Base-by-base conservation (phyloP, 257 asterid species). In the Henckelia pumila region DNA sequence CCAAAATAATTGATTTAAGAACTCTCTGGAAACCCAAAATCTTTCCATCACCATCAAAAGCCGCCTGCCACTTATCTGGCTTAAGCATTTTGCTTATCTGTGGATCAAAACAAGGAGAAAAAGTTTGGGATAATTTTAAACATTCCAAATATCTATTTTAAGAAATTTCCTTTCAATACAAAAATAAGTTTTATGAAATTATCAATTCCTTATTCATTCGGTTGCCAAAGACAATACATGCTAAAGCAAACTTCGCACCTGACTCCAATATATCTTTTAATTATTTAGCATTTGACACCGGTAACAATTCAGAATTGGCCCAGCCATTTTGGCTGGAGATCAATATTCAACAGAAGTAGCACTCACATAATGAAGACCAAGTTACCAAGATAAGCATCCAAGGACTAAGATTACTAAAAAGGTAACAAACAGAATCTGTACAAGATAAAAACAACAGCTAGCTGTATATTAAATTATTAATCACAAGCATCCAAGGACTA, bases 51-150 rank as follows among this genome's bases (percentile, higher is more conserved):
- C 78, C 56, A 67, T 90, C 96, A 74, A 93, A 93, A 67, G 87
- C 83, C 6, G 99, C 77, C 78, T 86, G 96, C 99, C 99, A 93
- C 86, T 89, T 93, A 40, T 88, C 97, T 62, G 94, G 97, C 88
- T 88, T 93, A 76, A 93, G 99, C 99, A 86, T 88, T 79, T 84
- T 90, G 83, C 81, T 88, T 74, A 86, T 71, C 99, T 93, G 88
- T 80, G 71, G 68, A 61, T 65, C 66, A 23, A 71, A 58, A 72
- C 60, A 66, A 49, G 69, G 52, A 67, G 29, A 69, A 58, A 53
- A 59, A 10, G n/a, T 61, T 55, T 58, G 24, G n/a, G n/a, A 26
- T 29, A 28, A 4, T 16, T 44, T 14, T 59, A 60, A 68, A 59
- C 63, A 71, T 64, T 29, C 59, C 10, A 32, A 61, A 30, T 62